Evolutionary conservation across 2,329 filamentous ascomycete species (phyloP), one percentile per base, ranked within the genome.

Genomic region (Zymoseptoria ardabiliae): DNA sequence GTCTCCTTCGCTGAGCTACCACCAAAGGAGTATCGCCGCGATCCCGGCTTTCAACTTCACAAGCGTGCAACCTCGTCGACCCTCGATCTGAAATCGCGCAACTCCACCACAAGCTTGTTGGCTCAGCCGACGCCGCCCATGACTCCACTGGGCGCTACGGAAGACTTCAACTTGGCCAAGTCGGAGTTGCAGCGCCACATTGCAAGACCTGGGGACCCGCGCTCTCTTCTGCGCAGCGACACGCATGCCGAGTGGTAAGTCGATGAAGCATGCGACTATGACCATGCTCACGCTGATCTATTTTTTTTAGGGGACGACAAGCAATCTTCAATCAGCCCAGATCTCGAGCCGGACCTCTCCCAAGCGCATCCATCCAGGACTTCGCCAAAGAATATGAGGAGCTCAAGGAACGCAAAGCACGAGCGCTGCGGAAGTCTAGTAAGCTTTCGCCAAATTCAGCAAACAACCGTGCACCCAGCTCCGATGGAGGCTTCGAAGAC

Each of bases 351-450:
- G 86, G 84, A 64, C 85, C 88, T 23, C 84, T 89, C 9, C 91
- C 90, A 2, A 89, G 90, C 1, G 83, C 86, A 41, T 87, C 88
- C 9, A 85, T 96, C 57, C 81, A 93, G 54, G 86, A 91, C 66
- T 87, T 89, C 65, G 77, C 77, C 55, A 80, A 82, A 62, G 74
- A 74, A 10, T 73, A 76, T 35, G 75, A 78, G 63, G 69, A 72
- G 45, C 63, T 69, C 54, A 72, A 66, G 25, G 58, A 65, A 50
- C 60, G 56, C 28, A 57, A 61, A 25, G 63, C 63, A 9, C 56
- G 61, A 19, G 41, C 58, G 45, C 51, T 53, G 21, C 59, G 50
- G 50, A 60, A 59, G 49, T 21, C 55, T 11, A 60, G 53, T 28
- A 65, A 63, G 49, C 54, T 61, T 4, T 65, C 64, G 56, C 67